Conservation (phyloP, 768 basidiomycete genomes). For the Asterophora lycoperdoides region DNA sequence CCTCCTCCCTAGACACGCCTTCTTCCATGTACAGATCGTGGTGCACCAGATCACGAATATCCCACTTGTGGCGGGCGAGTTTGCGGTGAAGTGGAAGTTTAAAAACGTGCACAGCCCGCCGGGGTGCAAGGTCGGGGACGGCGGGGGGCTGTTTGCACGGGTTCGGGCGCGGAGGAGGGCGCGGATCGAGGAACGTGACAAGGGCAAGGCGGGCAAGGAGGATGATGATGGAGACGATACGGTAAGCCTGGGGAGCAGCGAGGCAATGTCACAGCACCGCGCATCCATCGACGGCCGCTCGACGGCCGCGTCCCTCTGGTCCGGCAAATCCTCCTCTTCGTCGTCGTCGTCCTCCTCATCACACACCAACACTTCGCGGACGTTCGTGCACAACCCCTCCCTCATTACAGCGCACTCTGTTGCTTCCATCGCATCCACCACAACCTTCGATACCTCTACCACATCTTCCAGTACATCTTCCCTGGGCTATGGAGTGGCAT, state of each 20-base stretch:
- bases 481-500: too few relatives aligned
- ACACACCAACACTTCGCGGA: conserved; percentile 7
- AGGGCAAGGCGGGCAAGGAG: conserved; percentile 11
- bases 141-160: conserved; percentile 35
- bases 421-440: conserved; percentile 10
- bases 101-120: conserved; percentile 44
- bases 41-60: conserved; percentile 70
- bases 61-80: conserved; percentile 68
- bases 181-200: conserved; percentile 17
- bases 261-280: conserved; percentile 2
- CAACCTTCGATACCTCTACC: conserved; percentile 1
- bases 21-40: conserved; percentile 56
- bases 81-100: conserved; percentile 69
- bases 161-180: conserved; percentile 27
- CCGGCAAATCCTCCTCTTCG: conserved; percentile 11
- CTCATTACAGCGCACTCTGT: conserved; percentile 8
- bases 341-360: conserved; percentile 16
- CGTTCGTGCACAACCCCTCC: conserved; percentile 1
- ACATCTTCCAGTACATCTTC: too few relatives aligned
- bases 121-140: conserved; percentile 32
- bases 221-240: conserved; percentile 13
- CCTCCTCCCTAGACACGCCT: conserved; percentile 59
- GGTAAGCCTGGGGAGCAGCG: conserved; percentile 10
- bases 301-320: conserved; percentile 12
- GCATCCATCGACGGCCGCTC: conserved; percentile 11